These are phyloP conservation scores for Radiomyces spectabilis DNA, from an alignment of 192 early-diverging fungal genomes.

Conservation along the genomic window DNA sequence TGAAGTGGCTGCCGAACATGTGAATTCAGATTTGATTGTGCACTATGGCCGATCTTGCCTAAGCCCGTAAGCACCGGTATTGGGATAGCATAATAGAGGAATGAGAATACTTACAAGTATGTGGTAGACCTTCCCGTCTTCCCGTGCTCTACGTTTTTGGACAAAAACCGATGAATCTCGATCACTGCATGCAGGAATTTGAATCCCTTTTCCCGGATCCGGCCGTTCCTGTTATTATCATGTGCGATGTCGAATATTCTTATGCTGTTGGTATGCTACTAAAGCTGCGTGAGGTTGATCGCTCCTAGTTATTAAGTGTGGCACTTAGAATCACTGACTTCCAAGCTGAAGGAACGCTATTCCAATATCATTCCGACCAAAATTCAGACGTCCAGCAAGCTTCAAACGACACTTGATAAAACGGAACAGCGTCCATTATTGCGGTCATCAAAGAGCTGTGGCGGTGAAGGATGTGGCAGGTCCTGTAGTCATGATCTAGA, in stretches of 20 bases:
- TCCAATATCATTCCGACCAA: slow-evolving; percentile 31
- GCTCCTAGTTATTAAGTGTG: too few relatives aligned
- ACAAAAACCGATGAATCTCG: slow-evolving; percentile 57
- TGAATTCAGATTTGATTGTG: slow-evolving; percentile 76
- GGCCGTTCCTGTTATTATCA: slow-evolving; percentile 46
- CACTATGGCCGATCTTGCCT: slow-evolving; percentile 95
- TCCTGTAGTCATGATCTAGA: neutral
- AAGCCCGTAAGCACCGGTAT: slow-evolving; percentile 68
- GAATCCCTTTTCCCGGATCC: slow-evolving; percentile 31
- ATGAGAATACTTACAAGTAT: neutral
- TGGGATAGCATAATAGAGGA: too few relatives aligned
- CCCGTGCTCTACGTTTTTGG: slow-evolving; percentile 90
- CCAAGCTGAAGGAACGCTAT: slow-evolving; percentile 12
- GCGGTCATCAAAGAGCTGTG: neutral
- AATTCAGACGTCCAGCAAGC: slow-evolving; percentile 37
- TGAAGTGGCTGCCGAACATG: slow-evolving; percentile 92
- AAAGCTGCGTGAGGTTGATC: too few relatives aligned
- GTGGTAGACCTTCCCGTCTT: slow-evolving; percentile 57
- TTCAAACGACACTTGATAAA: slow-evolving; percentile 2
- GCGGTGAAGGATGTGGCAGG: neutral
- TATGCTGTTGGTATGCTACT: slow-evolving; percentile 45
- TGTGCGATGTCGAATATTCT: slow-evolving; percentile 72
- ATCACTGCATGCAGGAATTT: slow-evolving; percentile 45
- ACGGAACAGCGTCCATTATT: neutral
- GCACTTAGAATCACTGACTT: slow-evolving; percentile 12